These are phyloP conservation scores for Epithemia pelagica DNA, from an alignment of 108 stramenopile genomes.

Conservation along the genomic window DNA sequence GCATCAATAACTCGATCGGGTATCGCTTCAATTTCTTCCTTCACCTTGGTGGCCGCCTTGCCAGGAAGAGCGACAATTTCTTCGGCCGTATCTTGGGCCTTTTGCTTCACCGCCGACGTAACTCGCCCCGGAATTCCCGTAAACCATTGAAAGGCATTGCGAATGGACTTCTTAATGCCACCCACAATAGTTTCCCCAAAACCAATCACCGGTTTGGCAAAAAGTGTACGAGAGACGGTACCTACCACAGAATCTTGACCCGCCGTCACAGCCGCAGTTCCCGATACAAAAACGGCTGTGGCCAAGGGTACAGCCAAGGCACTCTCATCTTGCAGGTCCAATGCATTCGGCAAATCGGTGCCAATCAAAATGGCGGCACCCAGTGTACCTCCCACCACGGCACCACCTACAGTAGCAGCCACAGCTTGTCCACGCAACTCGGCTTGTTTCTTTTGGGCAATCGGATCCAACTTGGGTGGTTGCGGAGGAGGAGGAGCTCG, in stretches of 20 bases:
- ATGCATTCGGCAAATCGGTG: not conserved
- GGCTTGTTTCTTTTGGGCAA: slow-evolving; percentile 1
- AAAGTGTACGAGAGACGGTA: slow-evolving; percentile 24
- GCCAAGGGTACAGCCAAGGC: slow-evolving; percentile 39
- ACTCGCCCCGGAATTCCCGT: not conserved
- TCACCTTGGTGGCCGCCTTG: slow-evolving; percentile 39
- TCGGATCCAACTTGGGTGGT: not conserved
- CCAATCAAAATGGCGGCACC: slow-evolving; percentile 18
- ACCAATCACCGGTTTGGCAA: slow-evolving; percentile 25
- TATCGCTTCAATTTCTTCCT: slow-evolving; percentile 47
- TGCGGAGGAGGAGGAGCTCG: not conserved
- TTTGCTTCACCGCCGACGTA: not conserved
- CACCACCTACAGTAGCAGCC: slow-evolving; percentile 33
- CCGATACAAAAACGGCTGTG: slow-evolving; percentile 25
- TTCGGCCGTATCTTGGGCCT: slow-evolving; percentile 42
- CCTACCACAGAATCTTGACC: slow-evolving; percentile 27
- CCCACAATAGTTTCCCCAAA: slow-evolving; percentile 7
- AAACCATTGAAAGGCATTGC: not conserved
- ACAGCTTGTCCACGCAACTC: slow-evolving; percentile 23
- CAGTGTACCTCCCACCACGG: not conserved
- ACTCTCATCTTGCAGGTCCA: not conserved
- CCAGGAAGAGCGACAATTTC: slow-evolving; percentile 52
- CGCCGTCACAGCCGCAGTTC: slow-evolving; percentile 30
- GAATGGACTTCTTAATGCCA: slow-evolving; percentile 19
- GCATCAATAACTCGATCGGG: slow-evolving; percentile 25